Conservation (phyloP, 345 rosid species). For the Clarkia xantiana region DNA sequence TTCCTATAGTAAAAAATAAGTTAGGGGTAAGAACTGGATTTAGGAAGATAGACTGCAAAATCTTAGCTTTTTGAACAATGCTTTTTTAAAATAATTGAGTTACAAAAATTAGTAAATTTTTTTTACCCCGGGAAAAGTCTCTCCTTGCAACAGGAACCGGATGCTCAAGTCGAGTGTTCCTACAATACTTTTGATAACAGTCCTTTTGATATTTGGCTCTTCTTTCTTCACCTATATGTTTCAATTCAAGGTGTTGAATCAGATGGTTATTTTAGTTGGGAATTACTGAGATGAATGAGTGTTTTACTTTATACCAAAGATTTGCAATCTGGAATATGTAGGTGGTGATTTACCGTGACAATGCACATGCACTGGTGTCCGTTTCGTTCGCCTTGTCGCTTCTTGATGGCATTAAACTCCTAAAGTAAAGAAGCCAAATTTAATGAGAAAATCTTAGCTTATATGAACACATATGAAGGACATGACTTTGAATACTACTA, state of each 20-base stretch:
- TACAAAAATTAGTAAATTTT: background rate
- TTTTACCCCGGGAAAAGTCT: conserved; percentile 75
- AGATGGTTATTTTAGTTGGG: background rate
- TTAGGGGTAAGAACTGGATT: background rate
- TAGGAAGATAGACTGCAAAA: background rate
- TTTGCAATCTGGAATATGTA: background rate
- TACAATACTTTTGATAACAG: conserved; percentile 63
- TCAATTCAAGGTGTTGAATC: conserved; percentile 3
- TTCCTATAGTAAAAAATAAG: conserved; percentile 33
- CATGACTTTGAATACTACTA: conserved; percentile 11
- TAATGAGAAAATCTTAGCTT: conserved; percentile 6
- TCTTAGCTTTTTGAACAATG: background rate
- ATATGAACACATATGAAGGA: background rate
- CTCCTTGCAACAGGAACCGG: conserved; percentile 48
- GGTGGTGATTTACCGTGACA: conserved; percentile 26
- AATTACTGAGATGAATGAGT: no score
- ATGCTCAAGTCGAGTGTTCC: conserved; percentile 83
- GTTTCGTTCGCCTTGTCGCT: conserved; percentile 29
- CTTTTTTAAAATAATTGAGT: conserved; percentile 24
- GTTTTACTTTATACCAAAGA: conserved; percentile 11
- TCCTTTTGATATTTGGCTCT: conserved; percentile 36
- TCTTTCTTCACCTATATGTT: conserved; percentile 67
- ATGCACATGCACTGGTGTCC: conserved; percentile 51
- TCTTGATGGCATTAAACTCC: conserved; percentile 79
- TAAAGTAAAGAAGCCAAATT: conserved; percentile 13